These are phyloP conservation scores for Acanthamoeba healyi DNA, from an alignment of 208 protist genomes.

Conservation along the genomic window DNA sequence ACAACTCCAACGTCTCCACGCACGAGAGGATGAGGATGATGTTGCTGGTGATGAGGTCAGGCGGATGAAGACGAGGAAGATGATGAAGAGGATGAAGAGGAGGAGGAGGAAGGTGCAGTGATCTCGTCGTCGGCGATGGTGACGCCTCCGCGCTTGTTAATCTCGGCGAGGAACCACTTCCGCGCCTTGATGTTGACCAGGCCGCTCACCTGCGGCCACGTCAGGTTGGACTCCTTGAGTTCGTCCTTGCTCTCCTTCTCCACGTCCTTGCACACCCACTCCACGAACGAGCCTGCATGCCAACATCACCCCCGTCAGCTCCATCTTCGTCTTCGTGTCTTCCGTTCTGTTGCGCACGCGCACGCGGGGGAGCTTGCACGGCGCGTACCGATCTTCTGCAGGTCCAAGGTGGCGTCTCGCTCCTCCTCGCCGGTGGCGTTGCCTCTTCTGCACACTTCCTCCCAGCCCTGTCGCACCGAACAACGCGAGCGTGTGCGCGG, in stretches of 20 bases:
- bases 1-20: no score
- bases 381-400: conserved; percentile 13
- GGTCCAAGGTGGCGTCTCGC: neutral
- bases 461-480: conserved; percentile 43
- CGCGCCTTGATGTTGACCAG: conserved; percentile 45
- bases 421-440: conserved; percentile 36
- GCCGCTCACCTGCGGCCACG: conserved; percentile 52
- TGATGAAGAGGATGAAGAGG: neutral
- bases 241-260: conserved; percentile 71
- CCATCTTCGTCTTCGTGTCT: no score
- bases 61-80: neutral
- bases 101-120: neutral
- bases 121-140: conserved; percentile 2
- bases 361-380: no score
- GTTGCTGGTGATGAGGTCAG: neutral
- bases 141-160: conserved; percentile 59
- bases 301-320: neutral
- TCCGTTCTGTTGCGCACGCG: no score
- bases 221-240: conserved; percentile 38
- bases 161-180: conserved; percentile 63
- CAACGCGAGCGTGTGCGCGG: neutral
- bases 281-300: conserved; percentile 9
- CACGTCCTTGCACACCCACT: conserved; percentile 53
- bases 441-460: conserved; percentile 16
- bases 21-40: no score